Base-by-base conservation (phyloP, 768 basidiomycete genomes). In the Chalciporus pseudorubinellus region DNA sequence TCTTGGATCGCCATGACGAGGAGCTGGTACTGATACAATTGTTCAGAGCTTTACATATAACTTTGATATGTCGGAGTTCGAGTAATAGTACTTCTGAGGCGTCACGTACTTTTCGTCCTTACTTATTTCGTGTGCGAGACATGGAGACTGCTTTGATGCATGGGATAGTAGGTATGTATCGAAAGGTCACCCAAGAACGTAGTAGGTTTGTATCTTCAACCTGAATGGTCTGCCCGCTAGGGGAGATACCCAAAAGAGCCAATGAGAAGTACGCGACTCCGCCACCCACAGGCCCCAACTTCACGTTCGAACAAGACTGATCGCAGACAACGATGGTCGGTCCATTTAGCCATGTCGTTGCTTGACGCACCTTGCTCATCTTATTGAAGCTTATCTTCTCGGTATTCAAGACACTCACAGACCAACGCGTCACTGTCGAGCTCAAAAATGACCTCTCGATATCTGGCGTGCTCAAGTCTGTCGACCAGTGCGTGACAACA, bases 371-470 rank as follows among this genome's bases (percentile, higher is more conserved):
- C 31, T 46, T 10, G 29, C 50, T 57, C 61, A 66, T 52, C 22
- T 14, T 36, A 5, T 38, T 24, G 24, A 59, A 69, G 93, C 86
- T 95, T 61, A 95, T 92, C 59, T 93, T 92, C 76, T 98, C 95
- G 40, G 95, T 98, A 22, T 98, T 99, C 85, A 98, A 98, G 74
- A 98, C 97, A 9, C 83, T 99, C 28, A 98, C 95, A 10, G 94
- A 98, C 72, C 95, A 98, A 66, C 84, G 87, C 64, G 95, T 98
- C 62, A 93, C 91, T 5, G 95, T 97, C 58, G 94, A 98, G 70
- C 84, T 99, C 64, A 99, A 99, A 76, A 99, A 99, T 74, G 97
- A 98, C 71, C 84, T 98, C 48, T 93, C 89, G 18, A 97, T 99
- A 70, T 92, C 89, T 10, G 95, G 95, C 1, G 87, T 90, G 22